Base-by-base conservation (phyloP, 176 grass and related monocot species). In the Otatea glauca region DNA sequence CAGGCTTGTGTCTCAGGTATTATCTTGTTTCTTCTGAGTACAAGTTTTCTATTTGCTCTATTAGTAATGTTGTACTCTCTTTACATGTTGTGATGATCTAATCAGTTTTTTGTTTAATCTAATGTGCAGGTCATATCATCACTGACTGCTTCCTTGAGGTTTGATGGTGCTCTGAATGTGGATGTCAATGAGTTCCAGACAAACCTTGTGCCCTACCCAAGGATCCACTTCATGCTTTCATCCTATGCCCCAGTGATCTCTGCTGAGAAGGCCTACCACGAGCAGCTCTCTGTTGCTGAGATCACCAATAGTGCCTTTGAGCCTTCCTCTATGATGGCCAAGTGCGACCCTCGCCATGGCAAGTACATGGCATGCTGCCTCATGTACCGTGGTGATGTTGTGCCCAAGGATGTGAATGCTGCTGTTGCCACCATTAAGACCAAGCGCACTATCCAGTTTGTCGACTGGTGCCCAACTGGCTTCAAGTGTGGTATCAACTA, bases 401-500 rank as follows among this genome's bases (percentile, higher is more conserved):
- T 90, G 1, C 88, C 88, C 59, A 90, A 90, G 88, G 88, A 90
- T 0, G 88, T 90, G 21, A 90, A 90, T 0, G 88, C 88, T 0
- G 88, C 88, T 0, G 88, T 90, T 0, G 88, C 88, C 21, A 90
- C 88, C 16, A 90, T 90, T 67, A 90, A 90, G 88, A 90, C 88
- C 48, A 90, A 90, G 84, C 89, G 89, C 84, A 90, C 89, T 1
- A 90, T 90, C 80, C 89, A 90, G 75, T 90, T 90, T 0, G 89
- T 90, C 0, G 89, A 90, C 68, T 90, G 89, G 89, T 90, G 89
- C 80, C 89, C 89, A 1, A 90, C 84, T 0, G 89, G 89, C 0
- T 90, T 90, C 80, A 90, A 90, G 89, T 90, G 89, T 0, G 84
- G 84, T 14, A 90, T 90, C 84, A 90, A 90, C 89, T 90, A 90